phyloP scores from a whole-genome alignment of 2,329 filamentous ascomycete species.

The Xylaria sp. region DNA sequence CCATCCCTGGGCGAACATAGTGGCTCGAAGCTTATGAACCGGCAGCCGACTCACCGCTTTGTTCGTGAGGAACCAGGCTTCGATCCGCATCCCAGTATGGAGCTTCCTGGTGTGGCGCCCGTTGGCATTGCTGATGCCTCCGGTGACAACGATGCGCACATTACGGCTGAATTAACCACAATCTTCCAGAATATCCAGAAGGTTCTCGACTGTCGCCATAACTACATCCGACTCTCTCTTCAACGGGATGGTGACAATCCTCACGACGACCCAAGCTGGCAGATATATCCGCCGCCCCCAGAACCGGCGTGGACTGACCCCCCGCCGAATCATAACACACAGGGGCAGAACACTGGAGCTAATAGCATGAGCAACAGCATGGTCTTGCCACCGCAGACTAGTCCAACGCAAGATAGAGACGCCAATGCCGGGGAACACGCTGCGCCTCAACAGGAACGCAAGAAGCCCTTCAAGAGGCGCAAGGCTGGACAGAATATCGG shows the following conservation, averaged over 20 bases:
- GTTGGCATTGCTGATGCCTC: constrained; percentile 73
- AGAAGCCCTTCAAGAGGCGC: constrained; percentile 68
- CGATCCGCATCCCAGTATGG: constrained; percentile 44
- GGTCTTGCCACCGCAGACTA: constrained; percentile 52
- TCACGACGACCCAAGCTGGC: constrained; percentile 83
- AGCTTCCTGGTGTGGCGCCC: constrained; percentile 68
- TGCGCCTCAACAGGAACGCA: constrained; percentile 52
- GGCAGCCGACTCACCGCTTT: constrained; percentile 31
- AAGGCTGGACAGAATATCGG: constrained; percentile 93
- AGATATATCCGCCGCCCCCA: constrained; percentile 90
- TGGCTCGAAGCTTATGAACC: constrained; percentile 33
- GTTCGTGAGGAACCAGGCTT: constrained; percentile 33
- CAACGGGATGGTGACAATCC: constrained; percentile 88
- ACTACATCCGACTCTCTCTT: constrained; percentile 86
- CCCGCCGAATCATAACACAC: constrained; percentile 56
- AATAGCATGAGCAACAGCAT: constrained; percentile 62
- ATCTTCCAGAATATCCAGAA: constrained; percentile 94
- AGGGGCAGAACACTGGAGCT: constrained; percentile 51
- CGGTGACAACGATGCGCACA: constrained; percentile 78
- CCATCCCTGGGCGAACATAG: constrained; percentile 45
- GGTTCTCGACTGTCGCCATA: constrained; percentile 86
- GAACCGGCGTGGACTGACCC: constrained; percentile 84
- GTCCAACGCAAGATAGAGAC: constrained; percentile 43
- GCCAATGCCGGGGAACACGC: constrained; percentile 41
- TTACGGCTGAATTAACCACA: constrained; percentile 83